Evolutionary conservation across 2,329 filamentous ascomycete genomes (phyloP).

Genomic region (Penicillium griseofulvum): DNA sequence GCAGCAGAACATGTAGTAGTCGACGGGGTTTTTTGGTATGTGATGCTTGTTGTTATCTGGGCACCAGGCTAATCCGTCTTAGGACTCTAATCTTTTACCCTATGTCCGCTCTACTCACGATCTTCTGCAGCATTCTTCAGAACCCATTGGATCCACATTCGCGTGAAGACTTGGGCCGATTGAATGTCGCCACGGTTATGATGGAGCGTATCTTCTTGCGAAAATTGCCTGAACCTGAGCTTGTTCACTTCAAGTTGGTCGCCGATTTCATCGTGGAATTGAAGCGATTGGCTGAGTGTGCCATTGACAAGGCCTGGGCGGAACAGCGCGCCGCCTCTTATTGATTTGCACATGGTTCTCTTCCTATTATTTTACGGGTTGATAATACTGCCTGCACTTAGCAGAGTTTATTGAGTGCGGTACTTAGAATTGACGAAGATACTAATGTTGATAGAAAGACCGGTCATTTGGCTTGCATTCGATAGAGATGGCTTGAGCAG

Average conservation of each 20-base stretch:
- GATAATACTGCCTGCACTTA: neutral
- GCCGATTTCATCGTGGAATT: constrained; percentile 48
- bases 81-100: constrained; percentile 60
- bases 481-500: neutral
- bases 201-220: constrained; percentile 40
- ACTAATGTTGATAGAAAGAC: neutral
- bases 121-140: constrained; percentile 56
- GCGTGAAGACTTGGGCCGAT: constrained; percentile 47
- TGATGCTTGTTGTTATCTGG: neutral
- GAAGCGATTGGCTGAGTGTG: constrained; percentile 44
- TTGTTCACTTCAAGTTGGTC: constrained; percentile 43
- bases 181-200: constrained; percentile 45
- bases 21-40: constrained; percentile 53
- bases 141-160: constrained; percentile 48
- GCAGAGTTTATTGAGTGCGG: neutral
- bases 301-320: constrained; percentile 42
- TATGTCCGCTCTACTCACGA: constrained; percentile 52
- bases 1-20: constrained; percentile 45
- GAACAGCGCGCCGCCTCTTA: constrained; percentile 22
- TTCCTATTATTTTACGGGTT: neutral
- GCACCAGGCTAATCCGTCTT: neutral
- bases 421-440: neutral
- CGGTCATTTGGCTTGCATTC: neutral
- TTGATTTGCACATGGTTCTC: neutral
- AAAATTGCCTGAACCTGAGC: constrained; percentile 35